Conservation (phyloP, 2,329 filamentous ascomycete species). For the Stachybotrys elegans region DNA sequence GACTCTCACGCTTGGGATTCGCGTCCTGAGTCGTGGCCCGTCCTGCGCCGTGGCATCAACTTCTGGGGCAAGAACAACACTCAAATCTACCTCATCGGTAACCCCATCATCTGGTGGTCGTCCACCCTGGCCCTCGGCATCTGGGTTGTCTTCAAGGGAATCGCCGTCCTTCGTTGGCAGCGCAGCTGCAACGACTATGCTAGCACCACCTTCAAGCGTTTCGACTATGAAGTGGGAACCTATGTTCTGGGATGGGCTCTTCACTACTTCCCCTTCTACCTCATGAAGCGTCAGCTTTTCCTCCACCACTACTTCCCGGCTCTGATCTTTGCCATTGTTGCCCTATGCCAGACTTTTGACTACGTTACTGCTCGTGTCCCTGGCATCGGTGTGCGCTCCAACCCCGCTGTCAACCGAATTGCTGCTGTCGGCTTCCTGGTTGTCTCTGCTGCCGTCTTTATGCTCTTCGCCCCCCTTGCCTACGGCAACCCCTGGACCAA, state of each 20-base stretch:
- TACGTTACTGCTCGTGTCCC: slow-evolving; percentile 72
- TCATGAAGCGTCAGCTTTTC: slow-evolving; percentile 98
- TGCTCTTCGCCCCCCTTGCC: slow-evolving; percentile 79
- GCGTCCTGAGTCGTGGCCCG: slow-evolving; percentile 86
- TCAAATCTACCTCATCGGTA: slow-evolving; percentile 94
- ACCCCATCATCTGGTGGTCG: slow-evolving; percentile 92
- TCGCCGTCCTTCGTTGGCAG: slow-evolving; percentile 90
- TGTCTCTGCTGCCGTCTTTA: slow-evolving; percentile 70
- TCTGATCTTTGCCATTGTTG: slow-evolving; percentile 88
- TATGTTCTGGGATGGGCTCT: slow-evolving; percentile 91
- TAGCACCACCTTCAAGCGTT: slow-evolving; percentile 82
- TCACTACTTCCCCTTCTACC: slow-evolving; percentile 98
- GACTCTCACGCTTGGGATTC: slow-evolving; percentile 99
- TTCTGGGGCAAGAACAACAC: slow-evolving; percentile 96
- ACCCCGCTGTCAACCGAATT: slow-evolving; percentile 67
- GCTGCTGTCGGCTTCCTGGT: slow-evolving; percentile 70
- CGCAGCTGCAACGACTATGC: slow-evolving; percentile 84
- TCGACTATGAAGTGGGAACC: slow-evolving; percentile 93
- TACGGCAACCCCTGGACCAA: slow-evolving; percentile 96
- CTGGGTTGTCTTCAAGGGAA: slow-evolving; percentile 79
- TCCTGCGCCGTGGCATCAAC: slow-evolving; percentile 91
- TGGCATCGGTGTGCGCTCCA: slow-evolving; percentile 59
- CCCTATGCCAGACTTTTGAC: slow-evolving; percentile 85
- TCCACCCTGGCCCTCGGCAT: slow-evolving; percentile 72
- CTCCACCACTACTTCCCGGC: slow-evolving; percentile 98